phyloP scores from a whole-genome alignment of 805 yeast species.

The Wickerhamiella parazyma region DNA sequence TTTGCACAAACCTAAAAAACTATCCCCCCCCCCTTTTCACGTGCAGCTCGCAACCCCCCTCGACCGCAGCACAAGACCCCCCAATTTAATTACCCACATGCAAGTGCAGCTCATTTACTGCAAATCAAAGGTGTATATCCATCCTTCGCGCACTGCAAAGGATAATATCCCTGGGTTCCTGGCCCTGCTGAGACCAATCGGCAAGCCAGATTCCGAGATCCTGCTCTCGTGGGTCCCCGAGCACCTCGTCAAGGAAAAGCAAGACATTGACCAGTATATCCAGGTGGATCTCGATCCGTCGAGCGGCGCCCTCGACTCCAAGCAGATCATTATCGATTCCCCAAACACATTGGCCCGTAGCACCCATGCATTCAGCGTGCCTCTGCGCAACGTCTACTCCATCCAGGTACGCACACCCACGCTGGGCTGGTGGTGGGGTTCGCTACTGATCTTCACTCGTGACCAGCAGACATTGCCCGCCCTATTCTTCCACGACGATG shows the following conservation, averaged over 20 bases:
- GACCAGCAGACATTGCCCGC: conserved; percentile 56
- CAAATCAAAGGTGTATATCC: conserved; percentile 52
- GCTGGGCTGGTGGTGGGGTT: conserved; percentile 85
- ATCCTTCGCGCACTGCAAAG: conserved; percentile 56
- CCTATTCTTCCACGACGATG: conserved; percentile 84
- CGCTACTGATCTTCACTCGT: conserved; percentile 58
- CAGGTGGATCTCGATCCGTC: conserved; percentile 35
- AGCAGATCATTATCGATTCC: conserved; percentile 31
- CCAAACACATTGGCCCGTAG: conserved; percentile 41
- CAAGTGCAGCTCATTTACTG: conserved; percentile 27
- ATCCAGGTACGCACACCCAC: conserved; percentile 76
- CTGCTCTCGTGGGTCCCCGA: conserved; percentile 56
- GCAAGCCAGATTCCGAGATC: conserved; percentile 37
- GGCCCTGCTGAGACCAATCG: conserved; percentile 43
- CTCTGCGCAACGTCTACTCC: conserved; percentile 51
- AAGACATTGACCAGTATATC: conserved; percentile 35
- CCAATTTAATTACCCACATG: neutral
- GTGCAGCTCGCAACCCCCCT: no score
- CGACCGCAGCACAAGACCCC: neutral
- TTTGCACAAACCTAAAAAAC: no score
- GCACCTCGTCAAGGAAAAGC: conserved; percentile 26
- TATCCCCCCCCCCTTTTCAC: no score
- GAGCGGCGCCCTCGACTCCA: conserved; percentile 19
- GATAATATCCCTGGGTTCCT: conserved; percentile 77
- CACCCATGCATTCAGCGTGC: conserved; percentile 57